These are phyloP conservation scores for Neurospora tetrasperma DNA, from an alignment of 495 filamentous ascomycete species.

Conservation along the genomic window DNA sequence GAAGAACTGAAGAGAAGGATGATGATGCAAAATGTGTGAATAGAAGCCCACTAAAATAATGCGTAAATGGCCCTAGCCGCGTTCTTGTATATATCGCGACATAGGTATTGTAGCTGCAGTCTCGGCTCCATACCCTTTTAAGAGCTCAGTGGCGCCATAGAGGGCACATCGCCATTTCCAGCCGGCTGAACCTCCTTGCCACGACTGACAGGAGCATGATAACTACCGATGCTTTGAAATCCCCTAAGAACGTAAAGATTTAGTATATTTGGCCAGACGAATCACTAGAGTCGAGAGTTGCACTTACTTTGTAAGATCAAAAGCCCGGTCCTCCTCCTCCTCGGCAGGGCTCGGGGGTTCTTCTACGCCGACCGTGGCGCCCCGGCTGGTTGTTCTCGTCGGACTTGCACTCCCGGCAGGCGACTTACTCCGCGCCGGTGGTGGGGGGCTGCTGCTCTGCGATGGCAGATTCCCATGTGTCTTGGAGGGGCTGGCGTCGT, in stretches of 20 bases:
- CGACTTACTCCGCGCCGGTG: constrained; percentile 33
- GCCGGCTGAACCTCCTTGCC: constrained; percentile 22
- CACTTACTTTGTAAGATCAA: constrained; percentile 30
- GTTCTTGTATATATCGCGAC: background rate
- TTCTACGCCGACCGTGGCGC: background rate
- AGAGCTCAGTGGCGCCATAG: background rate
- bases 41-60: background rate
- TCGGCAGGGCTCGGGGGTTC: constrained; percentile 2
- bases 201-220: constrained; percentile 24
- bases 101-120: background rate
- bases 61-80: background rate
- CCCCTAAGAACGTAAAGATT: constrained; percentile 13
- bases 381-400: constrained; percentile 12
- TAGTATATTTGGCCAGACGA: constrained; percentile 1
- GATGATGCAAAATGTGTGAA: background rate
- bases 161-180: background rate
- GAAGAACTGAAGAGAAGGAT: background rate
- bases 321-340: constrained; percentile 25
- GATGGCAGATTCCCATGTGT: constrained; percentile 35
- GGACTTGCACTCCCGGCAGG: constrained; percentile 19
- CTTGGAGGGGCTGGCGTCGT: constrained; percentile 42
- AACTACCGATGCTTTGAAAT: constrained; percentile 33
- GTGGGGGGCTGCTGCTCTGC: constrained; percentile 59
- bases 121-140: background rate
- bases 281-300: background rate